phyloP scores from a whole-genome alignment of 2,329 filamentous ascomycete species.

The Trichoderma sp. region DNA sequence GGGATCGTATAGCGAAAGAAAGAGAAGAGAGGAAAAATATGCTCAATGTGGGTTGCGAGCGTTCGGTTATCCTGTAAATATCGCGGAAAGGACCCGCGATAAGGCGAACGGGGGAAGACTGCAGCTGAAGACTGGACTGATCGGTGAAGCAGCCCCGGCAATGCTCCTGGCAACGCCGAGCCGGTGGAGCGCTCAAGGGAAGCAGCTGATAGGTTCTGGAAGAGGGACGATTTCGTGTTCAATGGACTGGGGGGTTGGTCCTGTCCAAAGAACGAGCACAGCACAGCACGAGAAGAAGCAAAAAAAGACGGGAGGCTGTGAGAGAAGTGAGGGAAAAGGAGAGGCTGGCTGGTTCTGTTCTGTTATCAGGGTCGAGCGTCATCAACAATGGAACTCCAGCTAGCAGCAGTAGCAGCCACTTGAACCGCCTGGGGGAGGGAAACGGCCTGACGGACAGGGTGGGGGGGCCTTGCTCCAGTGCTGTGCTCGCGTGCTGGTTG shows the following conservation, averaged over 20 bases:
- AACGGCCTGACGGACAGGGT: slow-evolving; percentile 22
- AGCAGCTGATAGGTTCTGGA: slow-evolving; percentile 5
- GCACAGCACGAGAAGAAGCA: not conserved
- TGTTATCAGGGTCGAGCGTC: slow-evolving; percentile 13
- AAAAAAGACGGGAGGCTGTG: not conserved
- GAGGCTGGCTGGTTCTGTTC: slow-evolving; percentile 10
- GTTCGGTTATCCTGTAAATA: slow-evolving; percentile 25
- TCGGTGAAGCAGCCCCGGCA: slow-evolving; percentile 20
- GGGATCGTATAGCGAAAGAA: not conserved
- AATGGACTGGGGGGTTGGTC: slow-evolving; percentile 18
- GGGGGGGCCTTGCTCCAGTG: not conserved
- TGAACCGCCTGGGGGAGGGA: not conserved
- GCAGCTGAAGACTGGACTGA: not conserved
- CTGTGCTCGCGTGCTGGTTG: slow-evolving; percentile 29
- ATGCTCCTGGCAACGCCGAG: slow-evolving; percentile 6
- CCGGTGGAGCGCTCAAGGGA: slow-evolving; percentile 18
- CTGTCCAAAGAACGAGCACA: not conserved
- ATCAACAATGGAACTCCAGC: slow-evolving; percentile 10
- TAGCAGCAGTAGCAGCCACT: not conserved
- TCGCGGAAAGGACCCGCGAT: slow-evolving; percentile 24
- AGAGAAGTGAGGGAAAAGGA: not conserved
- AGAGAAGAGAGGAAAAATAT: not conserved
- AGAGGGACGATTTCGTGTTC: slow-evolving; percentile 5
- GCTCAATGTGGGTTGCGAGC: slow-evolving; percentile 19
- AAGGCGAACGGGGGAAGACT: slow-evolving; percentile 7